These are phyloP conservation scores for Starmerella gropengiesseri DNA, from an alignment of 805 yeast genomes.

Conservation along the genomic window DNA sequence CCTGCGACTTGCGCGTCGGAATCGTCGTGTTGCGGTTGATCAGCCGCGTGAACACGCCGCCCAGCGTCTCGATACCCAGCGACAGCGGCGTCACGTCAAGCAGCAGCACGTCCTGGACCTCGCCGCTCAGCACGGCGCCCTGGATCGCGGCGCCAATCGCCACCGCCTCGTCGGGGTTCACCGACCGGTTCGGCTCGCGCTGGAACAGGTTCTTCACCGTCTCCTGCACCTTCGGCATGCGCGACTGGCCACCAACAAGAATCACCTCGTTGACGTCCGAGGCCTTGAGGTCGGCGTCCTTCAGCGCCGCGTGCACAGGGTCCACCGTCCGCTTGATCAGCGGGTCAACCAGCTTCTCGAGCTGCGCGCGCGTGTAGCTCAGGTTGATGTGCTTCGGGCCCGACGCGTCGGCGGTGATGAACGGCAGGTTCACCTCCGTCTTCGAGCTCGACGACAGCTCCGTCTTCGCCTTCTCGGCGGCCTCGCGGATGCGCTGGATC, in stretches of 20 bases:
- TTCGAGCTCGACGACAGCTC: constrained; percentile 65
- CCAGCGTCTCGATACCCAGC: constrained; percentile 93
- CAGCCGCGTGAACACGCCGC: constrained; percentile 91
- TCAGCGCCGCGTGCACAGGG: constrained; percentile 71
- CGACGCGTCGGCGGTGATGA: constrained; percentile 76
- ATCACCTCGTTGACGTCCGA: constrained; percentile 68
- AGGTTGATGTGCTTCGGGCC: constrained; percentile 72
- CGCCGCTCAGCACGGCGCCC: constrained; percentile 94
- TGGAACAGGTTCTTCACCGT: constrained; percentile 68
- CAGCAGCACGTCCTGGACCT: constrained; percentile 80
- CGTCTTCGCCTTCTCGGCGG: constrained; percentile 82
- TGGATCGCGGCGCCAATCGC: constrained; percentile 97
- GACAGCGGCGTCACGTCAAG: constrained; percentile 85
- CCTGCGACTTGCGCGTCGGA: constrained; percentile 93
- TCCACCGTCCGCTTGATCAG: constrained; percentile 61
- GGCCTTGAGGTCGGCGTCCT: constrained; percentile 62
- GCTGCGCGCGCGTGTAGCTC: constrained; percentile 55
- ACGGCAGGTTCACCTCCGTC: constrained; percentile 71
- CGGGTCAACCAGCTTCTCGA: constrained; percentile 55
- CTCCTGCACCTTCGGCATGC: constrained; percentile 80
- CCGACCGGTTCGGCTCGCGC: constrained; percentile 78
- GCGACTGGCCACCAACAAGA: constrained; percentile 83
- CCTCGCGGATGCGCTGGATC: constrained; percentile 76
- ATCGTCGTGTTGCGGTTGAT: constrained; percentile 90
- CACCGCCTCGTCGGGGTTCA: constrained; percentile 91